Conservation (phyloP, 306 rosid genomes). For the Styphnolobium japonicum region DNA sequence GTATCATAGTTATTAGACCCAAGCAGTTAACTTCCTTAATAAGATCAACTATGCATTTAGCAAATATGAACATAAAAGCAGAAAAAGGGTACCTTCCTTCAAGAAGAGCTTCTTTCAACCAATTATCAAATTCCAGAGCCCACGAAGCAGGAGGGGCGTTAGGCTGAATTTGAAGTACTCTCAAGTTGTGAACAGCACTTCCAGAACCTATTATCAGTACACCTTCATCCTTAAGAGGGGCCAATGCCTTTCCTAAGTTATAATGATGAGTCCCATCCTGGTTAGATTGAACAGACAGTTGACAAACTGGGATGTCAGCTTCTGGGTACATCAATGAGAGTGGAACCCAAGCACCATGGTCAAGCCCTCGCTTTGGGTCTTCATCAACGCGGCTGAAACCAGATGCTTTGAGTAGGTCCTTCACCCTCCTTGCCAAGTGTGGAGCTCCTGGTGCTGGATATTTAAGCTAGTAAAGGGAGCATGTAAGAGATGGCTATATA, state of each 20-base stretch:
- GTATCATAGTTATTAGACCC: neutral
- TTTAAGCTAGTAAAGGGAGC: slow-evolving; percentile 43
- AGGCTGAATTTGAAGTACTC: neutral
- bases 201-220: slow-evolving; percentile 80
- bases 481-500: neutral
- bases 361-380: slow-evolving; percentile 68
- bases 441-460: slow-evolving; percentile 93
- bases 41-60: slow-evolving; percentile 7
- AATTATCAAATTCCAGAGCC: slow-evolving; percentile 80
- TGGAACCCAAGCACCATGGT: slow-evolving; percentile 93
- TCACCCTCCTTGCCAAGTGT: slow-evolving; percentile 59
- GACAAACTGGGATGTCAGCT: slow-evolving; percentile 82
- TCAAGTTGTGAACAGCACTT: slow-evolving; percentile 74
- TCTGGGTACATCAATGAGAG: slow-evolving; percentile 83
- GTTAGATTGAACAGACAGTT: slow-evolving; percentile 62
- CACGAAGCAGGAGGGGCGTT: slow-evolving; percentile 30
- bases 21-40: neutral
- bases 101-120: slow-evolving; percentile 65
- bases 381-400: slow-evolving; percentile 58
- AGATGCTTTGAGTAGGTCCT: slow-evolving; percentile 46
- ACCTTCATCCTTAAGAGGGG: slow-evolving; percentile 74
- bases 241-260: slow-evolving; percentile 72
- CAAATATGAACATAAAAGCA: neutral
- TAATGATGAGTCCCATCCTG: slow-evolving; percentile 59
- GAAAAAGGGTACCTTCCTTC: slow-evolving; percentile 57